Evolutionary conservation across 2,329 filamentous ascomycete species (phyloP).

Genomic region (Ascochyta lentis): DNA sequence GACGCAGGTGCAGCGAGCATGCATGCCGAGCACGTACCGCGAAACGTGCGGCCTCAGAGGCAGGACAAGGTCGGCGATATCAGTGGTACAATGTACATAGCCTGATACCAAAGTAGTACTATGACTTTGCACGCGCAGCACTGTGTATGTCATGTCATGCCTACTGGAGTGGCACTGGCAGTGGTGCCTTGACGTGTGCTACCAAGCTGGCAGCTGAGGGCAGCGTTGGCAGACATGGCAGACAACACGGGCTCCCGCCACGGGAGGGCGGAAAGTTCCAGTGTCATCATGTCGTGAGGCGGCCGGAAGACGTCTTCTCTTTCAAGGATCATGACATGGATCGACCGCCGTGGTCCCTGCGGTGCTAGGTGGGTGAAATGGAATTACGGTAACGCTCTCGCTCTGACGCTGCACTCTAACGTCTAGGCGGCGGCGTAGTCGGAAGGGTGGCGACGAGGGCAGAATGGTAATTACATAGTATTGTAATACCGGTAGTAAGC

Average conservation of each 20-base stretch:
- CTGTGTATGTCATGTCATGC: not conserved
- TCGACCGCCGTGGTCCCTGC: conserved; percentile 13
- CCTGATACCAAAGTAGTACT: not conserved
- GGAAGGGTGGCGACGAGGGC: conserved; percentile 9
- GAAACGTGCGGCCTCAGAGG: conserved; percentile 18
- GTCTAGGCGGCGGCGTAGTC: conserved; percentile 8
- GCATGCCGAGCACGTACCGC: conserved; percentile 23
- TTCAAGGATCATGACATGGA: conserved; percentile 1
- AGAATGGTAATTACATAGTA: not conserved
- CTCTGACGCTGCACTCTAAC: not conserved
- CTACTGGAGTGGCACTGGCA: not conserved
- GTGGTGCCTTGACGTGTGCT: too few species aligned
- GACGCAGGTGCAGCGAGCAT: conserved; percentile 26
- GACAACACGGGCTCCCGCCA: conserved; percentile 20
- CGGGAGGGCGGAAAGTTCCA: conserved; percentile 15
- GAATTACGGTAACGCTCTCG: conserved; percentile 2
- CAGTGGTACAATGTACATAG: not conserved
- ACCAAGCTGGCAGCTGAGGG: not conserved
- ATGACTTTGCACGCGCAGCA: conserved; percentile 18
- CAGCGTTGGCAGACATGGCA: conserved; percentile 3
- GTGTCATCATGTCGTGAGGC: conserved; percentile 3
- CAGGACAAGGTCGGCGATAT: conserved; percentile 13
- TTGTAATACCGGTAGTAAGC: too few species aligned
- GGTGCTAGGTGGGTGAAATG: too few species aligned
- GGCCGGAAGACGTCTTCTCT: conserved; percentile 9